Conservation (phyloP, 768 basidiomycete genomes). For the Nidula microcarpa region DNA sequence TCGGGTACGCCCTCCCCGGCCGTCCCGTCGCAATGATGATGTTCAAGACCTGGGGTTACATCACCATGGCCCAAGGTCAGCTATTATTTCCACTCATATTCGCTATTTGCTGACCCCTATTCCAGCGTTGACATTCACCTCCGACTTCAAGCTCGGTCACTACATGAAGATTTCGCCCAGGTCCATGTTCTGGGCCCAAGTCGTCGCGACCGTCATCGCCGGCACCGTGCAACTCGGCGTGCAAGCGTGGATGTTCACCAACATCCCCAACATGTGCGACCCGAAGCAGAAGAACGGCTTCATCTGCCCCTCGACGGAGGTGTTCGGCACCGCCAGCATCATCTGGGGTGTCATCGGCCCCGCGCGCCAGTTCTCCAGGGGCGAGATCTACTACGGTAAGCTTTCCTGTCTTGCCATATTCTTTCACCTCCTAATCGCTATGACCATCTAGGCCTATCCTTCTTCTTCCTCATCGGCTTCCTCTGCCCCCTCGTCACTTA, state of each 20-base stretch:
- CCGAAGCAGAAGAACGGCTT: constrained; percentile 56
- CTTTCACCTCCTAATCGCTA: constrained; percentile 3
- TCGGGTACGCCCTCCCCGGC: constrained; percentile 78
- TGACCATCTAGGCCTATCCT: constrained; percentile 39
- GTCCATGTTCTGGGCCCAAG: constrained; percentile 69
- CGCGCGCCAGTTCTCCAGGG: constrained; percentile 61
- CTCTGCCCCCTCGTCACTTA: constrained; percentile 55
- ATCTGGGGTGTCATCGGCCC: constrained; percentile 86
- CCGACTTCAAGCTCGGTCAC: constrained; percentile 79
- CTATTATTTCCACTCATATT: too few relatives aligned
- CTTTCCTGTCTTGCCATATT: not conserved
- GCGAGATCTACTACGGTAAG: constrained; percentile 54
- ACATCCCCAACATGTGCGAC: constrained; percentile 60
- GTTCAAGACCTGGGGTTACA: constrained; percentile 83
- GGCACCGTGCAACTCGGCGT: constrained; percentile 75
- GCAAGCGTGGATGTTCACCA: constrained; percentile 74
- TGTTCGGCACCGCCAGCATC: constrained; percentile 78
- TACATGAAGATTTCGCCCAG: constrained; percentile 74
- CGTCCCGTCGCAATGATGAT: constrained; percentile 81
- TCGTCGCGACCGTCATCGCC: constrained; percentile 63
- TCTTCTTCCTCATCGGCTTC: constrained; percentile 79
- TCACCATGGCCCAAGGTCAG: constrained; percentile 51
- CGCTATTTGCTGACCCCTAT: too few relatives aligned
- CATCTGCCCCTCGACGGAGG: constrained; percentile 65
- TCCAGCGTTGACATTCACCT: constrained; percentile 58